phyloP scores from a whole-genome alignment of 1,139 yeast species.

The Pichia sp. region DNA sequence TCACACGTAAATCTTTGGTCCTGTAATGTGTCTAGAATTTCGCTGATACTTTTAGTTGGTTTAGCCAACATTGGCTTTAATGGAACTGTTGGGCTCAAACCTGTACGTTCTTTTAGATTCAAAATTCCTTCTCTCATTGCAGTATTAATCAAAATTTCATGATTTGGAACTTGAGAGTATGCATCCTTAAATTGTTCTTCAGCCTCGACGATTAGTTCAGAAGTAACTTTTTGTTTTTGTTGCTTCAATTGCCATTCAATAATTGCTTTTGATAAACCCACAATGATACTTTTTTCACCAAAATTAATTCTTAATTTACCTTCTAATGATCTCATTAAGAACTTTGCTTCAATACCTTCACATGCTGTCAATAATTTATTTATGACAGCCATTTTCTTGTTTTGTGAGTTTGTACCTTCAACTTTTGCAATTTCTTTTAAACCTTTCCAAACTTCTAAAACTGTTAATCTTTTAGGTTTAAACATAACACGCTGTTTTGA shows the following conservation, averaged over 20 bases:
- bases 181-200: conserved; percentile 82
- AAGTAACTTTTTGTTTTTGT: conserved; percentile 24
- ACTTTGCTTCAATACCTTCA: conserved; percentile 84
- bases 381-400: conserved; percentile 66
- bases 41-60: conserved; percentile 89
- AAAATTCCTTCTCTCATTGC: conserved; percentile 64
- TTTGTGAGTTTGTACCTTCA: conserved; percentile 82
- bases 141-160: conserved; percentile 64
- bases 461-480: conserved; percentile 75
- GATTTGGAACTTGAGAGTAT: conserved; percentile 86
- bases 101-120: conserved; percentile 60
- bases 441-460: conserved; percentile 64
- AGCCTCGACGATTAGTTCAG: conserved; percentile 47
- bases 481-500: conserved; percentile 89
- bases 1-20: conserved; percentile 88
- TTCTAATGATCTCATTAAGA: conserved; percentile 79
- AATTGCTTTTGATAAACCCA: conserved; percentile 80
- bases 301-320: conserved; percentile 90
- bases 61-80: conserved; percentile 97
- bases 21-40: conserved; percentile 81
- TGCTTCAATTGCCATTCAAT: conserved; percentile 45
- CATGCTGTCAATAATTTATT: conserved; percentile 83
- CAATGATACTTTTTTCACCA: conserved; percentile 86
- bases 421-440: conserved; percentile 71
- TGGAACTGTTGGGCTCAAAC: conserved; percentile 86